Evolutionary conservation across 2,329 filamentous ascomycete species (phyloP), one percentile per base, ranked within the genome.

Genomic region (Talaromyces pinophilus): DNA sequence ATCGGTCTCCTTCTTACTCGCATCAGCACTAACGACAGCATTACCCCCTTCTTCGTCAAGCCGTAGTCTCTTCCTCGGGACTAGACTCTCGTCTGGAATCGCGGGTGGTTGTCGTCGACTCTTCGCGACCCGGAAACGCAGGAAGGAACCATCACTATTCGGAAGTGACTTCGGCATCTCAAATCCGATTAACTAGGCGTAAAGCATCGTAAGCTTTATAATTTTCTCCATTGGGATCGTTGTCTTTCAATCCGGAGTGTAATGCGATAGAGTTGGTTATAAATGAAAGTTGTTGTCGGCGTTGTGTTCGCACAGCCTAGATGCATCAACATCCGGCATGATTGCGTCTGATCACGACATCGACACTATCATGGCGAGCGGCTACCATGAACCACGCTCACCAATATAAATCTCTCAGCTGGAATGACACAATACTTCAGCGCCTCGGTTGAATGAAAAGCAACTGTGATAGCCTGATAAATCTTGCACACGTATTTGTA

Each of bases 351-450:
- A 50, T 50, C 46, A 50, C 46, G 46, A 50, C 46, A 50, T 50
- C 46, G 6, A 50, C 46, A 50, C 46, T 50, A 50, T 50, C 46
- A 50, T 50, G 46, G 46, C 46, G 46, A 50, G 22, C 46, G 13
- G 46, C 46, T 10, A 28, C 46, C 30, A 8, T 33, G 7, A 33
- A 7, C 25, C 10, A 13, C 8, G 22, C 46, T 50, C 46, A 28
- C 46, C 13, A 50, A 17, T 28, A 22, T 15, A 25, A 17, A 50
- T 28, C 2, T 22, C 19, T 25, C 46, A 50, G 7, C 11, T 28
- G 3, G 13, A 13, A 48, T 13, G 10, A 48, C 22, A 22, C 44
- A 48, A 22, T 22, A 19, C 8, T 22, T 46, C 8, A 19, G 8
- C 10, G 44, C 44, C 44, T 48, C 44, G 8, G 19, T 46, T 46